Evolutionary conservation across 257 asterid species (phyloP), one percentile per base, ranked within the genome.

Genomic region (Penstemon newberryi): DNA sequence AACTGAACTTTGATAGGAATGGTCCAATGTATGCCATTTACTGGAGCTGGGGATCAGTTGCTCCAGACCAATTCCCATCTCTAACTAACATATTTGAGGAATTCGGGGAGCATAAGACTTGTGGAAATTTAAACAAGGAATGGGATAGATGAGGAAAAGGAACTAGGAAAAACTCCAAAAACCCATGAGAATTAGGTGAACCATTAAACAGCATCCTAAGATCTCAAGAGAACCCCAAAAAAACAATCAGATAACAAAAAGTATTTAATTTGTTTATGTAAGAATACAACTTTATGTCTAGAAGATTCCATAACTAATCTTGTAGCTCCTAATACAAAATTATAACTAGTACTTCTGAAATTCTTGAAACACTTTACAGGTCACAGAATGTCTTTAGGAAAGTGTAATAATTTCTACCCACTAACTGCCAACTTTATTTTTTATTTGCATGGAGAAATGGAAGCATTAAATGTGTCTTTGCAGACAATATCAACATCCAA

Each of bases 401-500:
- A 40, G 38, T 42, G 49, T 5, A 43, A 33, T 7, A 53, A 51
- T 42, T 5, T 58, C 46, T 57, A 46, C 73, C 13, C 8, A 15
- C 10, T n/a, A 8, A 15, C 19, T 18, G 43, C 56, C 15, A 63
- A 44, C 2, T 0, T 63, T 44, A 11, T 15, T 42, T 10, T 46
- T 73, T 50, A 58, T 59, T 70, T 50, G 60, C 50, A 5, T 51
- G 41, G 40, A 8, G 42, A 18, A 66, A 54, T 15, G 49, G 54
- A 66, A 60, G 49, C 63, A 71, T 56, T 37, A 5, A 18, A 60
- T 38, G 25, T 42, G 66, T 40, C 63, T 61, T 19, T 11, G 40
- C 70, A 42, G 8, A 71, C 39, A 69, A 56, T 25, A 43, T 63
- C 54, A 50, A 37, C 37, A 71, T 40, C 60, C 49, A 45, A 79